Evolutionary conservation across 176 grass and related monocot genomes (phyloP).

Genomic region (Musa troglodytarum): DNA sequence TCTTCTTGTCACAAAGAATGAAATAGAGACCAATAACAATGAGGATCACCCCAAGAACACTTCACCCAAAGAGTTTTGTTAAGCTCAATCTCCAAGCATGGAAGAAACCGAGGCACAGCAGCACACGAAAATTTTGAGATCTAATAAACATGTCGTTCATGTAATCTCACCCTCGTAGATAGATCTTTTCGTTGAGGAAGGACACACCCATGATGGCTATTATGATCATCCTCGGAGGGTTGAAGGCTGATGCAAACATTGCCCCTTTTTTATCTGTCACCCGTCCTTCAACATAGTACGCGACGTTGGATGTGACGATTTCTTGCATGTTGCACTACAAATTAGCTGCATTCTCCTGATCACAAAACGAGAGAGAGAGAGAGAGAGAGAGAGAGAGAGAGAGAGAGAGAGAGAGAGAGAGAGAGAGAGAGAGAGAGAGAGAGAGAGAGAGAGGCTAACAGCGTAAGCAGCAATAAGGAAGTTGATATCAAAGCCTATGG

Average conservation of each 20-base stretch:
- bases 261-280: slow-evolving; percentile 6
- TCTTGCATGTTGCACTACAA: background rate
- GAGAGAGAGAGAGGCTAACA: background rate
- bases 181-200: slow-evolving; percentile 5
- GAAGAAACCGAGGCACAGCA: too few species aligned
- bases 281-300: slow-evolving; percentile 5
- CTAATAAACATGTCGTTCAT: too few species aligned
- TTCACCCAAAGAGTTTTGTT: background rate
- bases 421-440: too few species aligned
- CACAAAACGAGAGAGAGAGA: too few species aligned
- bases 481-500: slow-evolving; percentile 11
- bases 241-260: slow-evolving; percentile 6
- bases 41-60: background rate
- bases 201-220: background rate
- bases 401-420: too few species aligned
- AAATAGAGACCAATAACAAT: slow-evolving; percentile 7
- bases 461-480: slow-evolving; percentile 9
- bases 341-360: too few species aligned
- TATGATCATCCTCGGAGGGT: slow-evolving; percentile 14
- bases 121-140: too few species aligned
- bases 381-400: too few species aligned
- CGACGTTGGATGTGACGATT: slow-evolving; percentile 7
- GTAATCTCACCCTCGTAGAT: slow-evolving; percentile 4
- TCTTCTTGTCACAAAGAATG: background rate
- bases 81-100: background rate